Conservation (phyloP, 129 eudicot genomes). For the Gnaphalium uliginosum region DNA sequence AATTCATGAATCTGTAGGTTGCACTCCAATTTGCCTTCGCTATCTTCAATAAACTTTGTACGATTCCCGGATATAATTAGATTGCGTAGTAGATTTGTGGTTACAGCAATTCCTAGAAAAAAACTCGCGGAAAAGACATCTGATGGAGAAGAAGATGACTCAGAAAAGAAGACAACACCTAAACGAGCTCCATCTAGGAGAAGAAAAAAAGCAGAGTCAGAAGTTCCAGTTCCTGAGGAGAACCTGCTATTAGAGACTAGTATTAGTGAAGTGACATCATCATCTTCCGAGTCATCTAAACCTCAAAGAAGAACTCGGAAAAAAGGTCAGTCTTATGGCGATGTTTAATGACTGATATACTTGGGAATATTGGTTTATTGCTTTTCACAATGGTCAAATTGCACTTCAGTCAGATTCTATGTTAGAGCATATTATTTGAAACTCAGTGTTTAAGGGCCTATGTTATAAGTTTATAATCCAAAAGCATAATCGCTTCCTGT, state of each 20-base stretch:
- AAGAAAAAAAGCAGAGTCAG: conserved; percentile 48
- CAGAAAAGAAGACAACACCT: conserved; percentile 56
- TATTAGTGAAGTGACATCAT: conserved; percentile 32
- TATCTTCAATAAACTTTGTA: conserved; percentile 42
- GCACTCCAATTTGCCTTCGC: conserved; percentile 45
- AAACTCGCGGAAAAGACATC: conserved; percentile 43
- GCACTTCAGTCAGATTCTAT: neutral
- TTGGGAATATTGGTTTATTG: neutral
- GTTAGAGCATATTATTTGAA: neutral
- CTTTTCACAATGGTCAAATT: neutral
- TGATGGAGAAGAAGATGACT: conserved; percentile 49
- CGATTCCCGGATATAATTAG: conserved; percentile 43
- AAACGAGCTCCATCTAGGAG: conserved; percentile 56
- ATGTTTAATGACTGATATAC: neutral
- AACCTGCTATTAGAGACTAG: conserved; percentile 21
- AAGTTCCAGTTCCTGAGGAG: conserved; percentile 49
- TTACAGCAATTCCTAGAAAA: conserved; percentile 52
- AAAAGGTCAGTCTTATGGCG: conserved; percentile 54
- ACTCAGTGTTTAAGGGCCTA: neutral
- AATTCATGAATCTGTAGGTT: conserved; percentile 44
- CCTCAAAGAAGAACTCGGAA: conserved; percentile 51
- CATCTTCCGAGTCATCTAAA: conserved; percentile 41
- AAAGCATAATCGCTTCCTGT: neutral
- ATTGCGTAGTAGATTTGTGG: conserved; percentile 36
- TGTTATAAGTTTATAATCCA: neutral